Evolutionary conservation across 2,329 filamentous ascomycete species (phyloP), one percentile per base, ranked within the genome.

Genomic region (Clarireedia sp.): DNA sequence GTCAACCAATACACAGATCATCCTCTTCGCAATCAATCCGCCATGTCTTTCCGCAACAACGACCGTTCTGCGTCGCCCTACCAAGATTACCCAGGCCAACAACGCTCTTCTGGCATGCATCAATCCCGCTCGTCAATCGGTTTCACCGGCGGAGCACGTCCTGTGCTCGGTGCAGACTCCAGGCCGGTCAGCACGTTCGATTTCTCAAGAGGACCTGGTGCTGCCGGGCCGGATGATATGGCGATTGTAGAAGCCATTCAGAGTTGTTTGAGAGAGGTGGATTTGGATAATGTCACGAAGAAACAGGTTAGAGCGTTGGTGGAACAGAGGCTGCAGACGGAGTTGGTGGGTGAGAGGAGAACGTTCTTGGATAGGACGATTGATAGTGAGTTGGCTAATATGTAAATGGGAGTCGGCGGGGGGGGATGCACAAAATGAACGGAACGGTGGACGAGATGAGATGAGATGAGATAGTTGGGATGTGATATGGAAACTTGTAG

Each of bases 221-320:
- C 75, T 55, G 55, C 58, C 23, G 90, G 89, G 0, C 88, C 90
- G 0, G 89, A 87, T 62, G 91, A 97, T 65, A 76, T 75, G 46
- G 80, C 83, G 58, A 96, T 99, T 61, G 79, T 89, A 17, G 88
- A 95, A 59, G 87, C 89, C 1, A 92, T 97, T 59, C 87, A 90
- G 66, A 76, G 79, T 50, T 94, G 94, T 64, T 76, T 99, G 59
- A 74, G 78, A 16, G 92, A 96, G 66, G 90, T 96, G 0, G 92
- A 99, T 70, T 78, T 99, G 43, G 94, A 99, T 70, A 92, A 81
- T n/a, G 89, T 97, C 48, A 99, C 94, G 6, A 99, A 97, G 83
- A 99, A 99, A 76, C 92, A 97, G 74, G 86, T 94, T 55, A 81
- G 89, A 50, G 91, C 89, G 3, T 79, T 97, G 45, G 90, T 96